Base-by-base conservation (phyloP, 768 basidiomycete genomes). In the Clavulina sp. region DNA sequence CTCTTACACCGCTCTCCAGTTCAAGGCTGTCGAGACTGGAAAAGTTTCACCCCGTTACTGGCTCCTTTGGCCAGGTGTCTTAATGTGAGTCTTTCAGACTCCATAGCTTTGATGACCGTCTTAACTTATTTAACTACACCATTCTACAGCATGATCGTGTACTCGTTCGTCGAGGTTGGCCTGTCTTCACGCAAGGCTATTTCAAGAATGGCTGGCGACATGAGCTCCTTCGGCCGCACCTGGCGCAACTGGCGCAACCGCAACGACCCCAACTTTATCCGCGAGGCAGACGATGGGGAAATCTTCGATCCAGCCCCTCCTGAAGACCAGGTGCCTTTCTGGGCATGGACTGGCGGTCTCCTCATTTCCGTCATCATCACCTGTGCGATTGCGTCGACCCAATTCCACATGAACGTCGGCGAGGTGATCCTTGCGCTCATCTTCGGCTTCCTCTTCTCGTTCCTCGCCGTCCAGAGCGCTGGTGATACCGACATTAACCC, bases 401-500 rank as follows among this genome's bases (percentile, higher is more conserved):
- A 57, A 40, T 57, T 54, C 49, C 19, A 54, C 24, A 54, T 54
- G 48, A 50, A 50, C 40, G 53, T 54, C 43, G 76, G 76, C 29
- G 73, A 75, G 49, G 72, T 70, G 28, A 63, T 78, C 59, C 70
- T 78, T 41, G 63, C 76, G 5, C 71, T 80, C 44, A 23, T 80
- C 53, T 69, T 78, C 38, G 73, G 74, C 30, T 80, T 78, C 67
- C 41, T 78, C 38, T 81, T 80, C 65, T 76, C 77, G 29, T 79
- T 81, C 65, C 74, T 80, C 56, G 78, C 73, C 38, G 76, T 77
- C 5, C 77, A 79, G 60, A 75, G 72, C 47, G 58, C 72, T 30
- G 76, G 78, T 23, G 64, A 70, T 53, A 80, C 76, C 4, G 76
- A 78, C 54, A 69, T 80, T 60, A 78, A 78, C 59, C 77, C 77